These are phyloP conservation scores for Grosmannia serpens DNA, from an alignment of 2,329 filamentous ascomycete genomes.

Conservation along the genomic window DNA sequence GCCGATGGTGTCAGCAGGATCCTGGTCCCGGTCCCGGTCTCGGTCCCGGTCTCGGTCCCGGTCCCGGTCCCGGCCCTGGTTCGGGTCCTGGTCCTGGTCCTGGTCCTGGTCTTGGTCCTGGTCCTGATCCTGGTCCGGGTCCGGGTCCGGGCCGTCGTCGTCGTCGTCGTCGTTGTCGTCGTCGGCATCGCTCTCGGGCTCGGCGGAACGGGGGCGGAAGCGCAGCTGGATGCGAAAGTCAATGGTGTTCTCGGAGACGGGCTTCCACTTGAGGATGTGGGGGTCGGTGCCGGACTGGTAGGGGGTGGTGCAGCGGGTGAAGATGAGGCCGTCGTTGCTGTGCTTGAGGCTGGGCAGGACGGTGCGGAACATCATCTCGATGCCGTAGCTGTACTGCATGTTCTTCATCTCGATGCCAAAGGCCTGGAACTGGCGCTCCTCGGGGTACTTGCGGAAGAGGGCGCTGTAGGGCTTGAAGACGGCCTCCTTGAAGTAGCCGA, in stretches of 20 bases:
- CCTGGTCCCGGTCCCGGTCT: not conserved
- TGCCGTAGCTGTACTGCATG: constrained; percentile 79
- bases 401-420: constrained; percentile 82
- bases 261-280: constrained; percentile 97
- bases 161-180: constrained; percentile 43
- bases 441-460: constrained; percentile 52
- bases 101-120: constrained; percentile 32
- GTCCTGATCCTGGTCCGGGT: not conserved
- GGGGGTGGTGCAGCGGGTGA: constrained; percentile 79
- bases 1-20: not conserved
- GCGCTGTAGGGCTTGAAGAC: constrained; percentile 61
- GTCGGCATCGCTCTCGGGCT: constrained; percentile 57
- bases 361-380: constrained; percentile 84
- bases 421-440: constrained; percentile 57
- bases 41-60: not conserved
- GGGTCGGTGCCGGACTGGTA: constrained; percentile 87
- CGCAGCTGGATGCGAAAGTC: constrained; percentile 74
- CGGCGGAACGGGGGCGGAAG: constrained; percentile 56
- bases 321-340: constrained; percentile 93
- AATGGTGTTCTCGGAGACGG: constrained; percentile 85
- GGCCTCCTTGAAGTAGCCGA: constrained; percentile 73
- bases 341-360: constrained; percentile 76
- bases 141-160: constrained; percentile 49
- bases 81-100: constrained; percentile 45
- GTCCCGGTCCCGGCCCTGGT: constrained; percentile 42